Base-by-base conservation (phyloP, 176 grass and related monocot species). In the Triticum urartu region DNA sequence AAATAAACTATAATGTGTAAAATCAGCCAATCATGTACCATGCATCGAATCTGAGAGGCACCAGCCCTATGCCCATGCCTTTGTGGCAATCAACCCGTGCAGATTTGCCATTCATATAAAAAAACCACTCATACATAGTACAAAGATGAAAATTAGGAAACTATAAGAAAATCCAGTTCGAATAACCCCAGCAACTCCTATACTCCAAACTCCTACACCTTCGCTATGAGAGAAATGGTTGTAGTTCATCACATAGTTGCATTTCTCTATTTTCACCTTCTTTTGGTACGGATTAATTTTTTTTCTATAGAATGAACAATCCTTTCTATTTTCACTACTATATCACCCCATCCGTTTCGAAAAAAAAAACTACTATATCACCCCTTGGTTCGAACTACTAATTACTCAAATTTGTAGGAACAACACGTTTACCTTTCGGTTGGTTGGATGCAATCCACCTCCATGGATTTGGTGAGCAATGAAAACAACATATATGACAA, bases 1-100 rank as follows among this genome's bases (percentile, higher is more conserved):
- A 71, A 39, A 71, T 4, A 71, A 71, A 71, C 34, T 71, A 71
- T 71, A 71, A 71, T 40, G 35, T 71, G 68, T 70, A 70, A 70
- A 39, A 11, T 3, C 6, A 39, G 18, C 9, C 2, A 3, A 38
- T n/a, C 18, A 70, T 39, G 68, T 71, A 39, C 18, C 68, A 71
- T n/a, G 10, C 34, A 2, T 10, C 35, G 21, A 40, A 40, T 21
- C 7, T 39, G 40, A 54, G 15, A 54, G 50, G 50, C 50, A 15
- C 15, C 15, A 54, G 50, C 50, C 50, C 14, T 18, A 18, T 54
- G 15, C 15, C 50, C 50, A 18, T 54, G 50, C 14, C 50, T 54
- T 54, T 54, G 50, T 54, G 50, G 15, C 5, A 54, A 54, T 54
- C 50, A 18, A 54, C 6, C 50, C 50, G 11, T 12, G 34, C 14